phyloP scores from a whole-genome alignment of 2,329 filamentous ascomycete genomes.

The Phaeosphaeriaceae sp. region DNA sequence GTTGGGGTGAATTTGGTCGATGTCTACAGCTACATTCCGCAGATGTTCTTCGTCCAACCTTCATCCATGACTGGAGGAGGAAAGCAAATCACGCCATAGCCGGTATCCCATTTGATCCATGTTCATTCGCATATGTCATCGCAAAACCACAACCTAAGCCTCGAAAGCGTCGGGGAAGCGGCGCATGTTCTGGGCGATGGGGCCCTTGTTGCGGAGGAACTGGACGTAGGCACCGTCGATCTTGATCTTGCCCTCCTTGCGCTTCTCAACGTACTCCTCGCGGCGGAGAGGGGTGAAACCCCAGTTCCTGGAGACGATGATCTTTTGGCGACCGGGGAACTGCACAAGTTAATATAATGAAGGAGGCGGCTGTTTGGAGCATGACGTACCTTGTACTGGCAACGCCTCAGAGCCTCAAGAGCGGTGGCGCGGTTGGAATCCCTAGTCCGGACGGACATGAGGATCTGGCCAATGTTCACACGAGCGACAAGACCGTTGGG shows the following conservation, averaged over 20 bases:
- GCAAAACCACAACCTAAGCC: constrained; percentile 37
- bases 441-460: constrained; percentile 96
- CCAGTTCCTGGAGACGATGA: constrained; percentile 99
- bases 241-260: constrained; percentile 91
- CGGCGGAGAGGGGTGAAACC: constrained; percentile 98
- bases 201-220: constrained; percentile 95
- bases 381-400: constrained; percentile 83
- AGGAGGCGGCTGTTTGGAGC: background rate
- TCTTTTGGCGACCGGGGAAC: constrained; percentile 99
- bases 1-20: constrained; percentile 37
- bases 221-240: constrained; percentile 99
- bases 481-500: constrained; percentile 98
- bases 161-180: constrained; percentile 92
- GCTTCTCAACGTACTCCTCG: constrained; percentile 96
- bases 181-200: constrained; percentile 84
- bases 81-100: constrained; percentile 48
- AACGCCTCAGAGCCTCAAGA: constrained; percentile 98
- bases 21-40: constrained; percentile 36
- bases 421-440: constrained; percentile 90
- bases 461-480: constrained; percentile 99
- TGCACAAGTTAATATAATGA: constrained; percentile 16
- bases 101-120: constrained; percentile 46
- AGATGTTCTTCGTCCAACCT: constrained; percentile 33
- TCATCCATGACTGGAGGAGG: constrained; percentile 41
- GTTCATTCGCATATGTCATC: constrained; percentile 34